Percentiles rank a stretch among this genome's conserved stretches.
These are phyloP conservation scores for Solanum chacoense DNA, from an alignment of 305 asterid genomes.

Conservation along the genomic window DNA sequence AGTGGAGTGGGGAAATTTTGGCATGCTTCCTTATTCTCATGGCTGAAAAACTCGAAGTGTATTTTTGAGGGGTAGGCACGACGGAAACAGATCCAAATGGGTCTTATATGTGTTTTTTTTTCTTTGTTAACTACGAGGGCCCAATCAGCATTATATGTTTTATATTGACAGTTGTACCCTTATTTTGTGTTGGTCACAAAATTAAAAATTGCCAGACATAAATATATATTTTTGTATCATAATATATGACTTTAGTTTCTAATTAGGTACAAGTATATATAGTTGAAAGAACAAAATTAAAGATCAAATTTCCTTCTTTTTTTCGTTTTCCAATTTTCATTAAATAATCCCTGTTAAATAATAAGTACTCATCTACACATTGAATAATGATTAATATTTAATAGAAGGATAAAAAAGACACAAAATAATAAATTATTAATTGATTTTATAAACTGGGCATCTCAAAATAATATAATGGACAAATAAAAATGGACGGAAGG, in stretches of 20 bases:
- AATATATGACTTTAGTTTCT: too few species aligned
- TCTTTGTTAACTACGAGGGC: neutral
- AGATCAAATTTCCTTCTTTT: neutral
- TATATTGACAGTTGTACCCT: neutral
- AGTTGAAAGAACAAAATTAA: neutral
- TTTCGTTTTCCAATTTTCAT: neutral
- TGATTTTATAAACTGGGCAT: neutral
- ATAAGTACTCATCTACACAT: neutral
- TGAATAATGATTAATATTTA: neutral
- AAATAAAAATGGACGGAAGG: rapidly evolving
- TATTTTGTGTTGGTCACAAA: neutral
- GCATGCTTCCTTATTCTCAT: conserved; percentile 61
- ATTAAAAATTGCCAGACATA: too few species aligned
- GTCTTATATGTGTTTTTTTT: neutral
- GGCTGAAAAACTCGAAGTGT: conserved; percentile 4
- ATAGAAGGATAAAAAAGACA: too few species aligned
- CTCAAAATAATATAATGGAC: too few species aligned
- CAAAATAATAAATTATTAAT: too few species aligned
- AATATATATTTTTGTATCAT: neutral
- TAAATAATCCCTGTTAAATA: neutral
- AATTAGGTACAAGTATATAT: too few species aligned
- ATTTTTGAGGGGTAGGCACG: neutral
- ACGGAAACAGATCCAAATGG: neutral
- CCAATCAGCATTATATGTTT: neutral
- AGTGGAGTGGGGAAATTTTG: conserved; percentile 27